Base-by-base conservation (phyloP, 805 yeast genomes). In the Teunomyces funiuensis region DNA sequence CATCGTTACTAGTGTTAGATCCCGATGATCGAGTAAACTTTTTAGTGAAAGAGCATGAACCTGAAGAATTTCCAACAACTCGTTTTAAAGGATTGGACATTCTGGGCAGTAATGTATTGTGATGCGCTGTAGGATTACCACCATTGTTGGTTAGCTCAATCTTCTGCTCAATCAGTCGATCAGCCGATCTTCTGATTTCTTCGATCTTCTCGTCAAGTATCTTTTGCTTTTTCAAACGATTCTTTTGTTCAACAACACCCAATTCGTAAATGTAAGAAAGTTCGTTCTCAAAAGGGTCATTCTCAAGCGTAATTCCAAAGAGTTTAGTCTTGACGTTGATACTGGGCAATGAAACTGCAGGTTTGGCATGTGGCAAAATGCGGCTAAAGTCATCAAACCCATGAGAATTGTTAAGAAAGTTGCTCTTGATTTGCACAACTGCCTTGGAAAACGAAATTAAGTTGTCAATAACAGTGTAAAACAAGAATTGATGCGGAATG, bases 211-310 rank as follows among this genome's bases (percentile, higher is more conserved):
- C 61, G 11, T 71, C 71, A 33, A 70, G 71, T 9, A 62, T 42
- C 5, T 68, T 58, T 29, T 50, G 39, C 36, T 85, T 82, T 17
- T 76, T 77, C 9, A 77, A 37, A 46, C 96, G 70, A 39, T 71
- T 66, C 48, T 68, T 71, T 55, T 88, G 95, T 50, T 83, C 91
- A n/a, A 71, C 44, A 15, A 64, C 38, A 1, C 95, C 95, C 8
- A 84, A 69, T 50, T 83, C 82, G 53, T 75, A 81, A 19, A 83
- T 77, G 53, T 78, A 68, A 16, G 79, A 75, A 36, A 90, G 63
- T 51, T 87, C 82, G 6, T 81, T 70, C 60, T 91, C 98, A 58
- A 90, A 89, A 6, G 95, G 91, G 61, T 91, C 97, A 59, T 87
- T 95, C 42, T 87, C 96, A 47, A 89, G 71, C 17, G 83, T 73